Evolutionary conservation across 2,329 filamentous ascomycete species (phyloP).

Genomic region (Tolypocladium tundrense): DNA sequence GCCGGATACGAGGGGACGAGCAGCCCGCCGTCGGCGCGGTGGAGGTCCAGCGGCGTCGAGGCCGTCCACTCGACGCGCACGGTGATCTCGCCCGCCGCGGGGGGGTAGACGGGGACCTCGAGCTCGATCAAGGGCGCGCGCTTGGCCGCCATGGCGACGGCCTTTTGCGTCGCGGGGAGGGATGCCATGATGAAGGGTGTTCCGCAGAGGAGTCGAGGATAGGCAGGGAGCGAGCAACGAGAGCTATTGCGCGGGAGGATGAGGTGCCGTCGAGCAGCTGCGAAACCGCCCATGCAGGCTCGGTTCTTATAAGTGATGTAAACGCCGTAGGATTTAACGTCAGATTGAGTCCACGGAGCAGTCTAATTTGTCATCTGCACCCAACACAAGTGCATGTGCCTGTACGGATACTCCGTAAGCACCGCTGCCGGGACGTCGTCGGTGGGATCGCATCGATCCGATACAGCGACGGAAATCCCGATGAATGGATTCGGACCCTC

Average conservation of each 20-base stretch:
- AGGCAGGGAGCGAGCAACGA: not conserved
- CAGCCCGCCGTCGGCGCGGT: constrained; percentile 50
- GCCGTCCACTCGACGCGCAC: constrained; percentile 48
- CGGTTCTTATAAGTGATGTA: not conserved
- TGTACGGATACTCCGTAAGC: not conserved
- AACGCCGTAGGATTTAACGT: not conserved
- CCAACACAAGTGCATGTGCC: not conserved
- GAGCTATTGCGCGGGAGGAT: too few relatives aligned
- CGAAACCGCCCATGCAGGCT: not conserved
- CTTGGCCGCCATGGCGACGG: constrained; percentile 45
- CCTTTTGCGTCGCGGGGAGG: constrained; percentile 54
- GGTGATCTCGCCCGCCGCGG: constrained; percentile 36
- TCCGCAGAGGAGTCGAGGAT: not conserved
- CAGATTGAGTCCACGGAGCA: not conserved
- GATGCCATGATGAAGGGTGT: constrained; percentile 9
- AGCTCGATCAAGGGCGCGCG: constrained; percentile 43
- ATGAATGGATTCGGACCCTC: not conserved
- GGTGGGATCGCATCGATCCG: not conserved
- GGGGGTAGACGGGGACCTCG: constrained; percentile 29
- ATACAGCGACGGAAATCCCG: not conserved
- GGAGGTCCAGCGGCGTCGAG: constrained; percentile 51
- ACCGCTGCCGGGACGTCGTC: too few relatives aligned
- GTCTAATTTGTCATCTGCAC: not conserved
- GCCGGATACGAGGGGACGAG: constrained; percentile 37
- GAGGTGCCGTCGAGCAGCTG: not conserved